Base-by-base conservation (phyloP, 1,284 basidiomycete genomes). In the Sanghuangporus baumii region DNA sequence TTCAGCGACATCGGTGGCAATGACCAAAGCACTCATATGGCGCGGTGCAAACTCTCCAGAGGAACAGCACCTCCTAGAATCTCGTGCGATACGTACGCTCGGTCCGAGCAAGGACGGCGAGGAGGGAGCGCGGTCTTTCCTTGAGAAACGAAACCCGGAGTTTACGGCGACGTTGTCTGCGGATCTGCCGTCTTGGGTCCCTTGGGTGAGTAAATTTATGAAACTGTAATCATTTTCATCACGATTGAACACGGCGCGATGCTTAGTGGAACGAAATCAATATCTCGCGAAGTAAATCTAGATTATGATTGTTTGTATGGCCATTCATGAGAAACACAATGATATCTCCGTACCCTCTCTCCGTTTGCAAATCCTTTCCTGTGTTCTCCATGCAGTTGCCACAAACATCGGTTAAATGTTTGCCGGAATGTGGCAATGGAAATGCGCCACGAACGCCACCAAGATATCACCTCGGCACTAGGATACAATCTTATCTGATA, bases 61-160 rank as follows among this genome's bases (percentile, higher is more conserved):
- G 67, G 81, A 81, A 69, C 81, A 81, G 60, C 82, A 85, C 63
- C 65, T 84, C 2, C 68, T 80, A 11, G 83, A 85, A 64, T 84
- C 83, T 7, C 72, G 78, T 16, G 79, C 74, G 12, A 79, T 84
- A 31, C 72, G 75, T 20, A 67, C 78, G 31, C 65, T 80, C 1
- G 79, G 72, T 0, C 68, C 65, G 26, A 73, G 74, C 2, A 67
- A 66, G 5, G 83, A 85, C 67, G 79, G 76, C 0, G 71, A 69
- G 16, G 82, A 85, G 65, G 83, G 83, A 2, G 76, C 76, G 2
- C 69, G 66, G 16, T 74, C 82, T 0, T 85, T 85, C 72, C 78
- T 73, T 65, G 79, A 84, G 66, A 76, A 74, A 59, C 73, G 82
- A 18, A 52, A 68, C 8, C 77, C 79, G 0, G 76, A 74, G 51